Evolutionary conservation across 2,329 filamentous ascomycete genomes (phyloP).

Genomic region (Pseudogymnoascus verrucosus): DNA sequence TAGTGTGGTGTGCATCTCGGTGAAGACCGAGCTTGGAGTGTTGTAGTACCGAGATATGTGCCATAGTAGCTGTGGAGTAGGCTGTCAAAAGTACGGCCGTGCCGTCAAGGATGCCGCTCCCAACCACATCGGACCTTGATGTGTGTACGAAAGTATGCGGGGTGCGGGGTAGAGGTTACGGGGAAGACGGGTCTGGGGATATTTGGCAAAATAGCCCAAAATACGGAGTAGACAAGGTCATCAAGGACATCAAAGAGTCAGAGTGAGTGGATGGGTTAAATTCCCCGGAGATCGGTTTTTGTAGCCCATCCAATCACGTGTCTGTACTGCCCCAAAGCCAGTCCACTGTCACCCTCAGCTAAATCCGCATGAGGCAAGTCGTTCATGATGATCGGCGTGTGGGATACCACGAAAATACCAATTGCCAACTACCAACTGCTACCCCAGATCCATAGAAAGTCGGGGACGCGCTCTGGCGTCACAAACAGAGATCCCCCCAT

Average conservation of each 20-base stretch:
- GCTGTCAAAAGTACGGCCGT: neutral
- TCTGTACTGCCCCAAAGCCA: neutral
- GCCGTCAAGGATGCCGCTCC: neutral
- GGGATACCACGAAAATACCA: neutral
- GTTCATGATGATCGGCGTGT: neutral
- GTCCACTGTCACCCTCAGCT: neutral
- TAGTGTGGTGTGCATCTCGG: neutral
- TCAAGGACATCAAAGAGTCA: no score
- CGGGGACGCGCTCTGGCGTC: neutral
- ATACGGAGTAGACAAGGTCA: neutral
- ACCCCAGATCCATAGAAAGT: neutral
- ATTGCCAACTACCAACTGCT: neutral
- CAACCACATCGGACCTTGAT: neutral
- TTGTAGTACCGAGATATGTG: neutral
- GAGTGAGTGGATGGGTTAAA: neutral
- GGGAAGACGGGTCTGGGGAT: neutral
- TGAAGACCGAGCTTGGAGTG: neutral
- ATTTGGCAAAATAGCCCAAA: neutral
- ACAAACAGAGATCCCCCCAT: neutral
- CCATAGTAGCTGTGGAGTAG: neutral
- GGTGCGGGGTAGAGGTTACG: neutral
- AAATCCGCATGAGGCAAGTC: neutral
- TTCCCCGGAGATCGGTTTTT: neutral
- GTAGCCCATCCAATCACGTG: neutral
- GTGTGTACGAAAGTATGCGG: neutral